Evolutionary conservation across 1,284 basidiomycete species (phyloP), one percentile per base, ranked within the genome.

Genomic region (Trichosporon sp.): DNA sequence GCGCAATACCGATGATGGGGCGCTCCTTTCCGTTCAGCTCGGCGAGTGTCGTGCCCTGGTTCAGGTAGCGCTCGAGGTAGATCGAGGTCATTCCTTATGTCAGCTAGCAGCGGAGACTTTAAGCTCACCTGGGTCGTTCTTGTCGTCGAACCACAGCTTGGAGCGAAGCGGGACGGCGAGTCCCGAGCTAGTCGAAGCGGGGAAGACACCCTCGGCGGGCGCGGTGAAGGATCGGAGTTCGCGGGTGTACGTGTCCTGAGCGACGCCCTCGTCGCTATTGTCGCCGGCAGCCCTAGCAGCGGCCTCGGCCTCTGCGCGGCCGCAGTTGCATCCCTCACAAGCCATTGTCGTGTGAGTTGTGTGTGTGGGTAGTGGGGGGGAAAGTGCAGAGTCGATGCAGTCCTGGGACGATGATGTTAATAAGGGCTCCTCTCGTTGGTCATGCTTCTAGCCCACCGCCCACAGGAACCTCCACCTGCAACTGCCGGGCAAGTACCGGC

Each of bases 1-100:
- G 72, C 10, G 90, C 94, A 64, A 97, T 90, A 73, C 94, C 94
- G 74, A 97, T 92, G 91, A 97, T 95, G 63, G 94, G 91, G 81
- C 93, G 94, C 79, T 91, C 87, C 74, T 94, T 90, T 84, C 74
- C 71, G 4, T 72, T 75, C 68, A 80, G 73, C 70, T 81, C 80
- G 32, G 71, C 74, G 66, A 78, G 75, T 2, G 82, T 83, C 51
- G 79, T 68, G 19, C 83, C 83, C 32, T 71, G 75, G 74, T 83
- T 84, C 43, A 84, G 75, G 75, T 82, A 84, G 59, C 83, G 78
- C 73, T 84, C 83, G 61, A 80, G 75, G 71, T 84, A 82, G 48
- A 78, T 70, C 4, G 76, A 74, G 3, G 77, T 75, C 76, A 78
- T 75, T 66, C 77, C 78, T 78, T 2, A 43, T 37, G 35, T 21